Percentiles rank a stretch among this genome's conserved stretches.
phyloP scores from a whole-genome alignment of 2,329 filamentous ascomycete genomes.

The Scytalidium lignicola region DNA sequence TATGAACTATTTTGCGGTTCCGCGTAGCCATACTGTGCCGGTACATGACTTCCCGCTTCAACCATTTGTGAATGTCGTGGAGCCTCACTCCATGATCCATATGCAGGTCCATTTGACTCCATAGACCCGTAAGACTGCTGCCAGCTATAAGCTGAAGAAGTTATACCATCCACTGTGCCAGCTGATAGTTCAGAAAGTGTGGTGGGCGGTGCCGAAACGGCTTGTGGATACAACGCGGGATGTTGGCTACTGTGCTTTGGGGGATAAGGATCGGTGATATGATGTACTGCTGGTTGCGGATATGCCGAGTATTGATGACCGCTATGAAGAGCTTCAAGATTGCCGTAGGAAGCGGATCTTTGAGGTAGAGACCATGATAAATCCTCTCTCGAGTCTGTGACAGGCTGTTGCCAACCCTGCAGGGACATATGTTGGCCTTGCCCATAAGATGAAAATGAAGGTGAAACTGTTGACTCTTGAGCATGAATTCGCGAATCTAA shows the following conservation, averaged over 20 bases:
- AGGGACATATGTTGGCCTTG: slow-evolving; percentile 24
- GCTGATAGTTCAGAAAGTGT: slow-evolving; percentile 15
- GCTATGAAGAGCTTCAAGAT: slow-evolving; percentile 24
- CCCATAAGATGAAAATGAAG: slow-evolving; percentile 46
- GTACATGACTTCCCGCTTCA: slow-evolving; percentile 12
- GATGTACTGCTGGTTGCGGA: slow-evolving; percentile 13
- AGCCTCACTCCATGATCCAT: slow-evolving; percentile 18
- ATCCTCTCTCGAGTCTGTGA: slow-evolving; percentile 23
- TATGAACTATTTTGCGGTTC: slow-evolving; percentile 19
- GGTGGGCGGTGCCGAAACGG: slow-evolving; percentile 16
- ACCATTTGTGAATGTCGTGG: slow-evolving; percentile 13
- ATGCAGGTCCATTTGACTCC: slow-evolving; percentile 18
- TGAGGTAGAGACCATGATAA: slow-evolving; percentile 26
- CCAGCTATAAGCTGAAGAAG: slow-evolving; percentile 21
- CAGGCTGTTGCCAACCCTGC: slow-evolving; percentile 24
- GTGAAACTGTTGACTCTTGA: slow-evolving; percentile 45
- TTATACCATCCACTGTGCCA: slow-evolving; percentile 17
- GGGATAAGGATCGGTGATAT: slow-evolving; percentile 17
- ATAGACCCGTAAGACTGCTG: slow-evolving; percentile 23
- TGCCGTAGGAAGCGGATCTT: slow-evolving; percentile 28
- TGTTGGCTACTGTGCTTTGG: slow-evolving; percentile 20
- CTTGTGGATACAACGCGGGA: slow-evolving; percentile 23
- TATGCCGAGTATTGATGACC: slow-evolving; percentile 22
- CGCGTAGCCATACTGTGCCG: slow-evolving; percentile 18
- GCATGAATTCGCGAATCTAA: slow-evolving; percentile 45